Evolutionary conservation across 306 rosid species (phyloP), one percentile per base, ranked within the genome.

Genomic region (Quercus aquifolioides): DNA sequence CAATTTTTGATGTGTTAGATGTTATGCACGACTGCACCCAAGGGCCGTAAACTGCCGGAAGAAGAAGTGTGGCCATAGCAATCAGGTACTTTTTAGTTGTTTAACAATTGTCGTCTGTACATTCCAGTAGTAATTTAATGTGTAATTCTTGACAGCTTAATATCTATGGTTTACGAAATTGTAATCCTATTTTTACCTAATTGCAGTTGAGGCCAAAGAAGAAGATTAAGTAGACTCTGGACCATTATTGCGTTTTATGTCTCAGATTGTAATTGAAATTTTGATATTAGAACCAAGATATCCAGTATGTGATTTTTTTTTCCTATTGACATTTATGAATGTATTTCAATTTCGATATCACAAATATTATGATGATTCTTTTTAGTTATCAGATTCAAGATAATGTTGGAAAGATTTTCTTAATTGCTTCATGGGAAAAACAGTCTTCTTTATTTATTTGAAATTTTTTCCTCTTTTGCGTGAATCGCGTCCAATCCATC

Each of bases 181-280:
- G 19, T 74, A 43, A 55, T 20, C 14, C 0, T 18, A 2, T 59
- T 35, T 51, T 54, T 56, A 7, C 15, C 21, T 67, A 51, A 51
- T 68, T 85, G 89, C 91, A 90, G 90, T 76, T 90, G 97, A 90
- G 94, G 93, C 97, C 94, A 2, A 92, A 90, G 93, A 92, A 92
- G 90, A 92, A 90, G 90, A 86, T 92, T 69, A 92, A 92, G 93
- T 92, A 88, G 52, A 86, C 46, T n/a, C 14, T 69, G 6, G 52
- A 35, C 11, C 0, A 6, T 26, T 41, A 28, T n/a, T 69, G 20
- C 19, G 57, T 20, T 71, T 4, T 31, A 49, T 11, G 15, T 69
- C 73, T 23, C 26, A 6, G 6, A 64, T 28, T 15, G 25, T 23
- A 21, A 59, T 59, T 59, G 43, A 64, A 63, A 64, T 31, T 31